Percentiles rank a stretch among this genome's conserved stretches.
Evolutionary conservation across 73 alveolate species (phyloP).

Genomic region (Symbiodinium pilosum): DNA sequence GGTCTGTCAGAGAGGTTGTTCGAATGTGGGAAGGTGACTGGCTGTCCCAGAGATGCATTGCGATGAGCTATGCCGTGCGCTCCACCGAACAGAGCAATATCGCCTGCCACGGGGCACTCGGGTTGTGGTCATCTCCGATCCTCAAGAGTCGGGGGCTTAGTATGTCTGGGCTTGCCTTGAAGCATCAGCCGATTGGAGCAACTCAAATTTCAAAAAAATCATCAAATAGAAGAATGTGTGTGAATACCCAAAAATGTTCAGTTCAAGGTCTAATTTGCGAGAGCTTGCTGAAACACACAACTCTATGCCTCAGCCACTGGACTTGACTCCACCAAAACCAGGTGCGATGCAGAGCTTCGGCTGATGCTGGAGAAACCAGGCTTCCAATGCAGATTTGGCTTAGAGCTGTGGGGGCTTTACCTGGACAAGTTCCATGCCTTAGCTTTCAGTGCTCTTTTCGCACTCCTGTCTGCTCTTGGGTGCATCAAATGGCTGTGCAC

Average conservation of each 20-base stretch:
- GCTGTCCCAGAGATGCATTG: not conserved
- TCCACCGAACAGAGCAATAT: not conserved
- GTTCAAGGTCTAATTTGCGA: not conserved
- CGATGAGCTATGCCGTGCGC: constrained; percentile 46
- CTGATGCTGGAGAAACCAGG: not conserved
- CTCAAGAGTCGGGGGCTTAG: constrained; percentile 1
- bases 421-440: too few relatives aligned
- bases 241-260: not conserved
- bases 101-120: constrained; percentile 18
- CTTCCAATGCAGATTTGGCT: too few relatives aligned
- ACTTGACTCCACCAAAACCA: not conserved
- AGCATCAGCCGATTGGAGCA: too few relatives aligned
- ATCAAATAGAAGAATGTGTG: too few relatives aligned
- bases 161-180: too few relatives aligned
- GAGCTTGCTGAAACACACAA: not conserved
- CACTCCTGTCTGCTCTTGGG: too few relatives aligned
- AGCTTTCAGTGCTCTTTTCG: too few relatives aligned
- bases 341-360: constrained; percentile 32
- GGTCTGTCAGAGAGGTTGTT: too few relatives aligned
- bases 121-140: not conserved
- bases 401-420: too few relatives aligned
- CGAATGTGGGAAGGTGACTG: too few relatives aligned
- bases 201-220: not conserved
- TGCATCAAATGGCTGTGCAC: too few relatives aligned
- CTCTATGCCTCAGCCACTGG: not conserved